These are phyloP conservation scores for Eucalyptus paniculata DNA, from an alignment of 345 rosid genomes.

Conservation along the genomic window DNA sequence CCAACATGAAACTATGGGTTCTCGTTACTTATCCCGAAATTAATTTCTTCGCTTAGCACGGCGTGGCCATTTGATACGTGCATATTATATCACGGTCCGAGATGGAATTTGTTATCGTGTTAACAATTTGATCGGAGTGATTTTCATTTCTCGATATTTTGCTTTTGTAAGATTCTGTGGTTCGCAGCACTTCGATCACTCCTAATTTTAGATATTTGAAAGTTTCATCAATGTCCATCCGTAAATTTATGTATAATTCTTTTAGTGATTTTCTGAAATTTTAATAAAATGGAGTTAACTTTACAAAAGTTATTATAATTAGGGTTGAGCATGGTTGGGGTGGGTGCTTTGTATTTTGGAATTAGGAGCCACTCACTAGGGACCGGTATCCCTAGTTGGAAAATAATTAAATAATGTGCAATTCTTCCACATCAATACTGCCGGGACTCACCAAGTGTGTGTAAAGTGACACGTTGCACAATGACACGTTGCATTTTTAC, in stretches of 20 bases:
- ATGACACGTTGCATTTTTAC: neutral
- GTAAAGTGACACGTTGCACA: neutral
- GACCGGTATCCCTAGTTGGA: neutral
- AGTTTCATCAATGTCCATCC: neutral
- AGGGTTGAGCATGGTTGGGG: accelerated
- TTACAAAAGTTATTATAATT: no score
- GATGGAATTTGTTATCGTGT: neutral
- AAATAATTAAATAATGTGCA: neutral
- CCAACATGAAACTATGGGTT: no score
- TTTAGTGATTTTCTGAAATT: neutral
- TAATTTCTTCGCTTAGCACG: neutral
- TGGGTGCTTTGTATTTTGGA: no score
- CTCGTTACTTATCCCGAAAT: neutral
- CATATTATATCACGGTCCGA: neutral
- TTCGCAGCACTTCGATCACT: no score
- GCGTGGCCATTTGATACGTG: neutral
- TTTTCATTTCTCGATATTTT: no score
- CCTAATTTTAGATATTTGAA: no score
- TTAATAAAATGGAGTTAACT: neutral
- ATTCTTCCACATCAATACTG: neutral
- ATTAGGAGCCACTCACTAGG: accelerated
- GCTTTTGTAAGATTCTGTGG: accelerated
- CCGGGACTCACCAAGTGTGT: accelerated
- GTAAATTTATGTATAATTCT: no score
- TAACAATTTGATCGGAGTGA: neutral